phyloP scores from a whole-genome alignment of 495 filamentous ascomycete genomes.

The Clavariopsis aquatica region DNA sequence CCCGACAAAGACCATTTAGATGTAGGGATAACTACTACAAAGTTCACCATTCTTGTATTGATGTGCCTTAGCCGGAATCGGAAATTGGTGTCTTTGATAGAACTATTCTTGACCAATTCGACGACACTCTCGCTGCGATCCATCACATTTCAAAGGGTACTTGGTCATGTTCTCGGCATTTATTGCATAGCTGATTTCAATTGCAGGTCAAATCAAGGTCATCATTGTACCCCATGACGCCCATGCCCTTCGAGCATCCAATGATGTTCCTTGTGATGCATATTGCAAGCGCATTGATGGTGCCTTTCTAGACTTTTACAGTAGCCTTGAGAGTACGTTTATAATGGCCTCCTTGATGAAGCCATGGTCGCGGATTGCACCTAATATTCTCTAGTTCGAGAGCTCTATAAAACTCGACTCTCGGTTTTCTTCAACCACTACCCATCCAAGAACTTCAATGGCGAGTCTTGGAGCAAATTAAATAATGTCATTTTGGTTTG shows the following conservation, averaged over 20 bases:
- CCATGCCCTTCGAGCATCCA: conserved; percentile 30
- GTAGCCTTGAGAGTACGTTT: conserved; percentile 17
- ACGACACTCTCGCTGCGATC: conserved; percentile 33
- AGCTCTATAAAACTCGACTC: conserved; percentile 30
- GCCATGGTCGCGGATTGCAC: too few species aligned
- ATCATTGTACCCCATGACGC: conserved; percentile 38
- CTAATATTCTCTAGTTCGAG: conserved; percentile 9
- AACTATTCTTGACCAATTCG: conserved; percentile 29
- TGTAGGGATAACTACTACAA: conserved; percentile 11
- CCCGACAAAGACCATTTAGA: conserved; percentile 17
- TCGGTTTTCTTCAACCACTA: conserved; percentile 29
- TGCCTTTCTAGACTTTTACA: conserved; percentile 38
- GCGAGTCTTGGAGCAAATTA: conserved; percentile 23
- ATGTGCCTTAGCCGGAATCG: conserved; percentile 22
- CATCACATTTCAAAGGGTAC: conserved; percentile 33
- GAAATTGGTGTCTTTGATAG: conserved; percentile 30
- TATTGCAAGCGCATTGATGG: conserved; percentile 30
- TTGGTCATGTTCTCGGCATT: not conserved
- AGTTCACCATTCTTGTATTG: not conserved
- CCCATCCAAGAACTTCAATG: conserved; percentile 35
- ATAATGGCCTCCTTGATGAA: not conserved
- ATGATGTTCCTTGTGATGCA: conserved; percentile 31
- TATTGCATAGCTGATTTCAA: not conserved
- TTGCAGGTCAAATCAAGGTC: conserved; percentile 34
- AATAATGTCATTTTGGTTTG: conserved; percentile 34